Conservation (phyloP, 148 eudicot species). For the Rhododendron molle region DNA sequence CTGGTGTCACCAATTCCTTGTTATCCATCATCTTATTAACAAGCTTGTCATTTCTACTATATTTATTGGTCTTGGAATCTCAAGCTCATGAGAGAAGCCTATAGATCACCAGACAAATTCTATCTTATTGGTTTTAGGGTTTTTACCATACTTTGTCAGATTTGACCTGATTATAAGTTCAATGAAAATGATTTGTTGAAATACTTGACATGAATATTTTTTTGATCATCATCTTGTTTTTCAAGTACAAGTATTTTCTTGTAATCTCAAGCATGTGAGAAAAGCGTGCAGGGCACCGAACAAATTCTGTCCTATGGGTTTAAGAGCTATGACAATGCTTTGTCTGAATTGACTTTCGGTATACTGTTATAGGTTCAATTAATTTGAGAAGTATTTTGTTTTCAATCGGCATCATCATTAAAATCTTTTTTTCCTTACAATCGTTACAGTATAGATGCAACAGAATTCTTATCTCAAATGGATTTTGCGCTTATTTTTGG, state of each 20-base stretch:
- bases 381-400: not conserved
- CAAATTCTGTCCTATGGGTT: not conserved
- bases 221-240: not conserved
- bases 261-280: not conserved
- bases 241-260: not conserved
- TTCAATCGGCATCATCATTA: not conserved
- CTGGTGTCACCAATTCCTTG: not conserved
- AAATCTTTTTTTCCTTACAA: not conserved
- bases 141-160: not conserved
- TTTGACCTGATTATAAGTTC: not conserved
- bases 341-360: not conserved
- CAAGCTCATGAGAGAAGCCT: not conserved
- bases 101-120: not conserved
- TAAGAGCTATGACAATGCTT: not conserved
- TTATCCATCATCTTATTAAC: not conserved
- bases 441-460: not conserved
- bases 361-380: not conserved
- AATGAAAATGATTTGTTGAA: not conserved
- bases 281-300: not conserved
- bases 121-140: not conserved
- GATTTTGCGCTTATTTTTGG: not conserved
- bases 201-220: not conserved
- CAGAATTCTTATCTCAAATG: not conserved
- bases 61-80: not conserved
- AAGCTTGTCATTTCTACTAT: not conserved